A percentile compares a stretch with the other conserved stretches of the same genome.
Conservation (phyloP, 2,329 filamentous ascomycete species). For the Neurospora crassa region DNA sequence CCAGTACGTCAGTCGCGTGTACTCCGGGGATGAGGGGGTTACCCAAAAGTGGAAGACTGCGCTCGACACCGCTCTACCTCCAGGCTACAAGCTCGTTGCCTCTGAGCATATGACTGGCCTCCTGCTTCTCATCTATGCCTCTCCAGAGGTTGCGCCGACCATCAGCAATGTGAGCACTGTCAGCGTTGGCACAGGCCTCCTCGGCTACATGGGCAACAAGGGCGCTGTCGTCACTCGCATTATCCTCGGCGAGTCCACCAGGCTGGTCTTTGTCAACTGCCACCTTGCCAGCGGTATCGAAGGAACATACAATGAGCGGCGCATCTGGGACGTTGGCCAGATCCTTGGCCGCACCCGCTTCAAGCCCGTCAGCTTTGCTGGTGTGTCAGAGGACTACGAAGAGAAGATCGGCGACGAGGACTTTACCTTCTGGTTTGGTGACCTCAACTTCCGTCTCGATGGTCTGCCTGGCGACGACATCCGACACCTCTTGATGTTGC, state of each 20-base stretch:
- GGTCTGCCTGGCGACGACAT: slow-evolving; percentile 87
- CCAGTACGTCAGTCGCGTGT: slow-evolving; percentile 64
- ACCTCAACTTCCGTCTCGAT: slow-evolving; percentile 88
- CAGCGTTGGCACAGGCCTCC: slow-evolving; percentile 77
- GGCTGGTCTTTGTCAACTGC: slow-evolving; percentile 81
- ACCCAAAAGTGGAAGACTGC: slow-evolving; percentile 74
- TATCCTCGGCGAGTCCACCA: slow-evolving; percentile 80
- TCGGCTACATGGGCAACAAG: slow-evolving; percentile 95
- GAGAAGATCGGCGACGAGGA: slow-evolving; percentile 80
- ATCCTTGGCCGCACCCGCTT: slow-evolving; percentile 71
- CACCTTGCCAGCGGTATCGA: slow-evolving; percentile 86
- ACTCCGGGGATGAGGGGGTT: slow-evolving; percentile 48
- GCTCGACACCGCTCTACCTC: slow-evolving; percentile 62
- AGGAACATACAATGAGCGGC: slow-evolving; percentile 64
- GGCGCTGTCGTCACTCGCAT: slow-evolving; percentile 76
- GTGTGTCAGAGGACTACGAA: slow-evolving; percentile 54
- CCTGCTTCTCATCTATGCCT: slow-evolving; percentile 75
- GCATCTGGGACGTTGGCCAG: slow-evolving; percentile 84
- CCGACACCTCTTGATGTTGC: slow-evolving; percentile 69
- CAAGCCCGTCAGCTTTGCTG: slow-evolving; percentile 56
- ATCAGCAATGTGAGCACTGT: slow-evolving; percentile 76
- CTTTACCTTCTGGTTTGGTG: slow-evolving; percentile 92
- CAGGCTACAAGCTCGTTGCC: slow-evolving; percentile 65
- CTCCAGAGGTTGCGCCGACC: slow-evolving; percentile 61
- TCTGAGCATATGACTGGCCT: slow-evolving; percentile 82